A percentile compares a stretch with the other conserved stretches of the same genome.
These are phyloP conservation scores for Yarrowia phangngaensis DNA, from an alignment of 805 yeast species.

Conservation along the genomic window DNA sequence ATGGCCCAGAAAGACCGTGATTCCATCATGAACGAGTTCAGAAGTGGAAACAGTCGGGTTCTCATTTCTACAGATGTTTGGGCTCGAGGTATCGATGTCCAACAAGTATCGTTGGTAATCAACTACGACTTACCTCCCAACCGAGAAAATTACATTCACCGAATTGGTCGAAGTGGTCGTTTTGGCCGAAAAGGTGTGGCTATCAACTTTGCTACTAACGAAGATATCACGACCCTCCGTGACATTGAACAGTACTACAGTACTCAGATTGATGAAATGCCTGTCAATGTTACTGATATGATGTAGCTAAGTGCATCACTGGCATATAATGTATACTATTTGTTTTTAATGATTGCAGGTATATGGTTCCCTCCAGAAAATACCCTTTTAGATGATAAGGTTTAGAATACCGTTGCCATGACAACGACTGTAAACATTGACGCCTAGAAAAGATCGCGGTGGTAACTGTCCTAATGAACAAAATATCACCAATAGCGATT, in stretches of 20 bases:
- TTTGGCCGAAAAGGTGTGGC: slow-evolving; percentile 99
- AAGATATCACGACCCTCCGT: slow-evolving; percentile 68
- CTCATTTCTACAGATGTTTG: slow-evolving; percentile 90
- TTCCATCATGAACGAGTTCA: slow-evolving; percentile 89
- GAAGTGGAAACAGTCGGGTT: slow-evolving; percentile 90
- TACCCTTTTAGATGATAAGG: too few relatives aligned
- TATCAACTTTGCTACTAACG: slow-evolving; percentile 82
- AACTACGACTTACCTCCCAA: slow-evolving; percentile 89
- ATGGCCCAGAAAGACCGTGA: slow-evolving; percentile 93
- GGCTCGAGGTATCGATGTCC: slow-evolving; percentile 98
- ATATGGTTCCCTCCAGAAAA: too few relatives aligned
- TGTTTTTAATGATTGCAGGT: neutral
- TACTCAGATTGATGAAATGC: slow-evolving; percentile 91
- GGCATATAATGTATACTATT: slow-evolving; percentile 1
- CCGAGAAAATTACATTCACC: slow-evolving; percentile 91
- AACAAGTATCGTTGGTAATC: slow-evolving; percentile 91
- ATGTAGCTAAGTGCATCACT: slow-evolving; percentile 32
- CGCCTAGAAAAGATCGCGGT: too few relatives aligned
- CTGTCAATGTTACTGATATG: slow-evolving; percentile 47
- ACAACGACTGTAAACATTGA: too few relatives aligned
- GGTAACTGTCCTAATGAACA: too few relatives aligned
- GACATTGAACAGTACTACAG: slow-evolving; percentile 88
- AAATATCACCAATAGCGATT: too few relatives aligned
- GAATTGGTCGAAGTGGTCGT: slow-evolving; percentile 98
- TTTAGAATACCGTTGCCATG: slow-evolving; percentile 14